A percentile compares a stretch with the other conserved stretches of the same genome.
Evolutionary conservation across 371 early-diverging fungal genomes (phyloP).

Genomic region (Rhizopus delemar): DNA sequence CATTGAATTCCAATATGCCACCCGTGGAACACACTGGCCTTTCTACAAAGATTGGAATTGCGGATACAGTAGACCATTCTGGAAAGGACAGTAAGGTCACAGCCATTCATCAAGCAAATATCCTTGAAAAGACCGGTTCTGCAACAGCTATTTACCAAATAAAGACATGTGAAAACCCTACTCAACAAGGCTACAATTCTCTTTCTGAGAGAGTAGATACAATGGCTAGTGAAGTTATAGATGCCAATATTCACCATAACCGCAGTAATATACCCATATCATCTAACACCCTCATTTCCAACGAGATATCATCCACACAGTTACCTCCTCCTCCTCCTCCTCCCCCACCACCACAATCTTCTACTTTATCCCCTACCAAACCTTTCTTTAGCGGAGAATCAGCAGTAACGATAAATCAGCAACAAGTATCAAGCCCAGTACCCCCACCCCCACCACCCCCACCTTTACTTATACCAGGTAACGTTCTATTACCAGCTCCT

Average conservation of each 20-base stretch:
- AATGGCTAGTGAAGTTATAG: not conserved
- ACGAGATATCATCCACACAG: slow-evolving; percentile 7
- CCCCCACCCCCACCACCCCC: slow-evolving; percentile 14
- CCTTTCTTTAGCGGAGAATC: not conserved
- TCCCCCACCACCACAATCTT: slow-evolving; percentile 19
- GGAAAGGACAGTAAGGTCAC: too few species aligned
- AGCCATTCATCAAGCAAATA: too few species aligned
- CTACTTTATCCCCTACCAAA: not conserved
- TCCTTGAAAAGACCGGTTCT: too few species aligned
- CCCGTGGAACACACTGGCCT: too few species aligned
- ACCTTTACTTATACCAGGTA: slow-evolving; percentile 1
- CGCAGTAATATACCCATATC: slow-evolving; percentile 2
- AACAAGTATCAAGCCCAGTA: not conserved
- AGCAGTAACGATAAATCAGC: not conserved
- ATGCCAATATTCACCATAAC: not conserved
- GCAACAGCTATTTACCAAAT: too few species aligned
- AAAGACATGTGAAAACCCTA: too few species aligned
- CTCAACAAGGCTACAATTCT: not conserved
- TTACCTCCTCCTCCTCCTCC: slow-evolving; percentile 19
- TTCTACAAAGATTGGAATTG: too few species aligned
- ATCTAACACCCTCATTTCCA: not conserved
- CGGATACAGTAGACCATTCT: too few species aligned
- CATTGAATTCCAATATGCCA: not conserved
- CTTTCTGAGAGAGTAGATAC: not conserved
- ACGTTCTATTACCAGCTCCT: not conserved